Base-by-base conservation (phyloP, 192 early-diverging fungal species). In the Backusella tarrabulga region DNA sequence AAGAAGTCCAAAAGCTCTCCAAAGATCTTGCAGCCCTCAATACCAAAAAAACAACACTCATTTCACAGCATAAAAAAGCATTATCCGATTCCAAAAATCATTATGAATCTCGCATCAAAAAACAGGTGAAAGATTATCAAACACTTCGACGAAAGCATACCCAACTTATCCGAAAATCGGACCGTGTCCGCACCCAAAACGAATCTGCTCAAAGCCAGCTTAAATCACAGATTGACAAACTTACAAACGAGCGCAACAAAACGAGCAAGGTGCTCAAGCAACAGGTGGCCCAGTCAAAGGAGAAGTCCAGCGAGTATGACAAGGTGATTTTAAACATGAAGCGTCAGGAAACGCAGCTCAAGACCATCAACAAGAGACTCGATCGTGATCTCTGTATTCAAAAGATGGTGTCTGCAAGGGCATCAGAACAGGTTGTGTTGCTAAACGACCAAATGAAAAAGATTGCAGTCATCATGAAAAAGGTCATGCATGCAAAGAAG, bases 241-340 rank as follows among this genome's bases (percentile, higher is more conserved):
- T 56, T 19, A 73, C 52, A 7, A 76, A 81, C 21, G 80, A 81
- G 36, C 74, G 77, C 34, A 77, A 74, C 68, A 77, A 77, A 29
- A 8, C 70, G 23, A 41, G 69, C 0, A 76, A 76, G n/a, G 67
- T 67, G 0, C 52, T 81, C 36, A 81, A 81, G 17, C 72, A 73
- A 44, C 76, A 81, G 29, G 23, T 67, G 7, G 67, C 74, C 54
- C 71, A 73, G 14, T 54, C 71, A 23, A 76, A 68, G 21, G 80
- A 81, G 21, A 71, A 66, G 1, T 38, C 17, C 8, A 26, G 11
- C 14, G 50, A 71, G 11, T 66, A 68, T 67, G 80, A 73, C 19
- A 71, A 68, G 6, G 72, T 74, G 23, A 36, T 76, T 23, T n/a
- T 32, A 46, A 38, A 40, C 34, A 29, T 79, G 23, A 67, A 74